Evolutionary conservation across 768 basidiomycete genomes (phyloP), one percentile per base, ranked within the genome.

Genomic region (Lentinula edodes): DNA sequence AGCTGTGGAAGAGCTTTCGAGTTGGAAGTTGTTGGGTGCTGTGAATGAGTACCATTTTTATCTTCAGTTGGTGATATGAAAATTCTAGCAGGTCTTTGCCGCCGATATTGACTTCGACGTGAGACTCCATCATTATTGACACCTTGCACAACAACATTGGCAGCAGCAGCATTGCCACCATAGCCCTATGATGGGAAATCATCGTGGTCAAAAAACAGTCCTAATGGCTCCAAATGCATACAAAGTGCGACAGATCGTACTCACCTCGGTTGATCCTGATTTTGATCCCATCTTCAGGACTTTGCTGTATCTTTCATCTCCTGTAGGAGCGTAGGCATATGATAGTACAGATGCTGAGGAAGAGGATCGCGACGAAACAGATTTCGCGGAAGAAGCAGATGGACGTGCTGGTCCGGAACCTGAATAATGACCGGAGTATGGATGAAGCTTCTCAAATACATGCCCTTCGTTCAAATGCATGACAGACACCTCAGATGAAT

Each of bases 231-330:
- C 9, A 6, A 15, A 6, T 32, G 39, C 16, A 42, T 42, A 15
- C 10, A 16, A 23, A 7, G 32, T 45, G 23, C 41, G 55, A 56
- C 55, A 56, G 55, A 54, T 54, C 38, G 34, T 41, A 43, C 55
- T 56, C 55, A 56, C 55, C 55, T 41, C 55, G 9, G 38, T 56
- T 54, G 53, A 54, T 54, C 12, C 35, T 52, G 52, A 54, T 54
- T 15, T 54, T 55, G 53, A 43, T 56, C 41, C 55, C 55, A 54
- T 54, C 38, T 38, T 35, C 3, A 23, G n/a, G 10, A 34, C 5
- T 32, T 20, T n/a, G 28, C 55, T 56, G 15, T 41, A 34, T 28
- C n/a, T 41, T 42, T 56, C 41, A 18, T 5, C 15, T 42, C 18
- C 41, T 34, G 23, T 39, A 43, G 6, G 55, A 56, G 41, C 41